phyloP scores from a whole-genome alignment of 2,329 filamentous ascomycete species.

The Cyanodermella asteris region DNA sequence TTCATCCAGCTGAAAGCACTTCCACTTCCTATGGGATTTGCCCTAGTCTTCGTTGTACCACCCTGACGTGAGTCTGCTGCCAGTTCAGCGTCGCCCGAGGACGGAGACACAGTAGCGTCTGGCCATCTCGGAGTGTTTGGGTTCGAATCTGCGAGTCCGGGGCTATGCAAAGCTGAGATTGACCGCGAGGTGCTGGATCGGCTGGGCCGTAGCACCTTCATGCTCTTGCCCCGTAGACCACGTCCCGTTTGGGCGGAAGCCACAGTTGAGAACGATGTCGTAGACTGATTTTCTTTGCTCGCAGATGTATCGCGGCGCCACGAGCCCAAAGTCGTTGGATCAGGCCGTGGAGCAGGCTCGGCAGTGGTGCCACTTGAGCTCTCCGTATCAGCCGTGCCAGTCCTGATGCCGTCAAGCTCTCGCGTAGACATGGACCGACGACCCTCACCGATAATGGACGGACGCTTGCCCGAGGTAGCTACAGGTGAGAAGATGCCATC shows the following conservation, averaged over 20 bases:
- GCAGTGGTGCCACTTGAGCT: slow-evolving; percentile 11
- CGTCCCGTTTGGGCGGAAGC: slow-evolving; percentile 46
- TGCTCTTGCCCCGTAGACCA: slow-evolving; percentile 40
- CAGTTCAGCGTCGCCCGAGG: slow-evolving; percentile 5
- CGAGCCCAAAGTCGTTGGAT: slow-evolving; percentile 42
- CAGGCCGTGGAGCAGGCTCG: slow-evolving; percentile 11
- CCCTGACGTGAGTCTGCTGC: slow-evolving; percentile 1
- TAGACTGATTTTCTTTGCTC: slow-evolving; percentile 4
- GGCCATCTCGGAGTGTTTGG: too few species aligned
- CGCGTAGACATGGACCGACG: slow-evolving; percentile 2
- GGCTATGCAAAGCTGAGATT: slow-evolving; percentile 9
- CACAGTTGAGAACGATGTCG: slow-evolving; percentile 8
- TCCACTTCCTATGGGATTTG: slow-evolving; percentile 77
- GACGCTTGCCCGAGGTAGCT: slow-evolving; percentile 1
- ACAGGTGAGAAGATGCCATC: not conserved
- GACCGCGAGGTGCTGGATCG: slow-evolving; percentile 35
- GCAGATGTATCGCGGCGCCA: slow-evolving; percentile 35
- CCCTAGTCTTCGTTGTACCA: slow-evolving; percentile 4
- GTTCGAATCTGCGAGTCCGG: too few species aligned
- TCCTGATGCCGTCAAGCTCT: slow-evolving; percentile 1
- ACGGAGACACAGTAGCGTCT: slow-evolving; percentile 6
- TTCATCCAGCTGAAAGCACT: slow-evolving; percentile 91
- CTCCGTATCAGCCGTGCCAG: slow-evolving; percentile 6
- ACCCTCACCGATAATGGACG: slow-evolving; percentile 7
- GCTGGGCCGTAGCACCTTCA: slow-evolving; percentile 74